phyloP scores from a whole-genome alignment of 2,329 filamentous ascomycete species.

The Ceratocystiopsis brevicomis region DNA sequence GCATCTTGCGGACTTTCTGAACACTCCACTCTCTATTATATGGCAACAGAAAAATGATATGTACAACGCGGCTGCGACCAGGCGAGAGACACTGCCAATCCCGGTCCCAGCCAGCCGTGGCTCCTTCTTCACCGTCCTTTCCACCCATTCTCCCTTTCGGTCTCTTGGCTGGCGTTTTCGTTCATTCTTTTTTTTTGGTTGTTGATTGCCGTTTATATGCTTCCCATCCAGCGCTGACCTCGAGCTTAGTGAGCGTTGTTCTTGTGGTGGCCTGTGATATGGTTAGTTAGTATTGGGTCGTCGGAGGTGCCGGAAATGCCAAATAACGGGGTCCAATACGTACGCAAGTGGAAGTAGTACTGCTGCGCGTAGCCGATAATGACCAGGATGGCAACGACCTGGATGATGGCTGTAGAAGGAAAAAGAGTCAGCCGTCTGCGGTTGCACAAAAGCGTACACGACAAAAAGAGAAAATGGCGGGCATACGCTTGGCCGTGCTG shows the following conservation, averaged over 20 bases:
- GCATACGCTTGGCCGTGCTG: slow-evolving; percentile 70
- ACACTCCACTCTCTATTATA: too few relatives aligned
- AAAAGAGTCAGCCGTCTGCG: neutral
- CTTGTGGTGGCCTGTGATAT: slow-evolving; percentile 85
- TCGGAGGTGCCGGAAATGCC: too few relatives aligned
- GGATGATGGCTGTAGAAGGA: slow-evolving; percentile 55
- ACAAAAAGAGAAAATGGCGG: neutral
- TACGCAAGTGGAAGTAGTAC: slow-evolving; percentile 99
- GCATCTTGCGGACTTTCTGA: too few relatives aligned
- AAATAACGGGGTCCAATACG: slow-evolving; percentile 20
- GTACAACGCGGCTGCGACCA: too few relatives aligned
- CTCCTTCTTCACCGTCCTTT: too few relatives aligned
- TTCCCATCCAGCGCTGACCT: neutral
- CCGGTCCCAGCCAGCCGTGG: too few relatives aligned
- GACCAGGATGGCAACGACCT: slow-evolving; percentile 62
- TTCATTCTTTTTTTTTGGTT: neutral
- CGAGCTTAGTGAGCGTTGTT: slow-evolving; percentile 84
- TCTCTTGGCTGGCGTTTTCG: neutral
- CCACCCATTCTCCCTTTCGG: too few relatives aligned
- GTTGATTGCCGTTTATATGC: neutral
- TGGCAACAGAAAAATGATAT: too few relatives aligned
- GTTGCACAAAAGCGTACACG: neutral
- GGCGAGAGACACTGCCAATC: too few relatives aligned
- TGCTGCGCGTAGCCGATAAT: slow-evolving; percentile 84
- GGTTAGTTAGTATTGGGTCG: neutral